Evolutionary conservation across 495 filamentous ascomycete species (phyloP).

Genomic region (Penicillium robsamsonii): DNA sequence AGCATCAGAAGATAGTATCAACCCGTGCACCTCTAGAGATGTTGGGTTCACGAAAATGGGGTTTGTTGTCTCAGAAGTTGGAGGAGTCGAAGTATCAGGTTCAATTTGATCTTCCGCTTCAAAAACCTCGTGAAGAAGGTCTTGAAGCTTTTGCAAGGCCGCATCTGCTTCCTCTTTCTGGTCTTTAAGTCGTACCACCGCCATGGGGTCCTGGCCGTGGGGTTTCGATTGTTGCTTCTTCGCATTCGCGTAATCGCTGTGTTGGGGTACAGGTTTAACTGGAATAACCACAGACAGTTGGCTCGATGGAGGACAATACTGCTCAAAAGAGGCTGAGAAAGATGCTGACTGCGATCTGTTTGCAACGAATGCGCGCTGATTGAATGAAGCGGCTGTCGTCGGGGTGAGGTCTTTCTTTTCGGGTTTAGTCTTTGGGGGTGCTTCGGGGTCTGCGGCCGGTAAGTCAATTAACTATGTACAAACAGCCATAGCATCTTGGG

Average conservation of each 20-base stretch:
- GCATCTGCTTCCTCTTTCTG: constrained; percentile 78
- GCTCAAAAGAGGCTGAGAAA: constrained; percentile 18
- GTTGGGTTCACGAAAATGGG: constrained; percentile 44
- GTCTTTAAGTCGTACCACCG: constrained; percentile 50
- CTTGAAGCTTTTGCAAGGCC: constrained; percentile 62
- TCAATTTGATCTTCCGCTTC: constrained; percentile 70
- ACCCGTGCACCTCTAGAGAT: constrained; percentile 50
- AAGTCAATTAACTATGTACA: constrained; percentile 9
- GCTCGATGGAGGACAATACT: constrained; percentile 23
- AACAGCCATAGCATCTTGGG: background rate
- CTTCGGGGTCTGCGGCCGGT: constrained; percentile 40
- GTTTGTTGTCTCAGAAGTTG: constrained; percentile 32
- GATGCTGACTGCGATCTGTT: constrained; percentile 25
- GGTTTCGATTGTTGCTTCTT: constrained; percentile 37
- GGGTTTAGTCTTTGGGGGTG: constrained; percentile 21
- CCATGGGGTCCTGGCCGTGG: constrained; percentile 26
- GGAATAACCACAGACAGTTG: constrained; percentile 43
- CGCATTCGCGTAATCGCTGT: constrained; percentile 15
- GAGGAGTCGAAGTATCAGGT: constrained; percentile 41
- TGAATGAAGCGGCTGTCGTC: constrained; percentile 19
- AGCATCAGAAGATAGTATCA: constrained; percentile 60
- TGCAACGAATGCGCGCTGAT: constrained; percentile 21
- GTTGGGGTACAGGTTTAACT: constrained; percentile 30
- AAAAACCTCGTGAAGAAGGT: constrained; percentile 70
- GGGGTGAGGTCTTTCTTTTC: constrained; percentile 22